phyloP scores from a whole-genome alignment of 257 asterid genomes.

The Handroanthus guayacan region DNA sequence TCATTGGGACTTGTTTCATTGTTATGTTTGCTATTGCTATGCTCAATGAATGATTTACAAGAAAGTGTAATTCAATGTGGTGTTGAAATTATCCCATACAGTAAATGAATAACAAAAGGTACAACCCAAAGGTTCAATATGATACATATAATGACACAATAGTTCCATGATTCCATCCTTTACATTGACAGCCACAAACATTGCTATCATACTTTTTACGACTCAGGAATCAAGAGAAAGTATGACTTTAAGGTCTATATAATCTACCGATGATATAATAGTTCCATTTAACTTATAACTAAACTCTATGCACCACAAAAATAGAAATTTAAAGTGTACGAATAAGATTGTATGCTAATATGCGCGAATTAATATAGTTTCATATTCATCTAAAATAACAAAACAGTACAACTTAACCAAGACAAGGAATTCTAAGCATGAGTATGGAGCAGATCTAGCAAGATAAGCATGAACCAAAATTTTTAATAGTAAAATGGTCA shows the following conservation, averaged over 20 bases:
- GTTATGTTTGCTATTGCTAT: neutral
- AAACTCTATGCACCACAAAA: neutral
- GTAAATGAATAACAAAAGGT: neutral
- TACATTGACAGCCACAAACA: neutral
- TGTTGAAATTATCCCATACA: neutral
- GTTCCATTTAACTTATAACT: slow-evolving; percentile 7
- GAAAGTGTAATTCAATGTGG: neutral
- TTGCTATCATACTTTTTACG: no score
- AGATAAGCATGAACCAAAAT: slow-evolving; percentile 12
- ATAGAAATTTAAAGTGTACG: slow-evolving; percentile 1
- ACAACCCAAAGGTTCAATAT: no score
- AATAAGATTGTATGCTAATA: neutral
- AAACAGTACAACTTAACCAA: neutral
- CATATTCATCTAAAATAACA: neutral
- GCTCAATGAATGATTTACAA: slow-evolving; percentile 2
- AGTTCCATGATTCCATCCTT: neutral
- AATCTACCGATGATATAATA: neutral
- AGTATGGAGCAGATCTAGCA: slow-evolving; percentile 10
- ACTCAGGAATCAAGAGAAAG: neutral
- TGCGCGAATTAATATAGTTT: neutral
- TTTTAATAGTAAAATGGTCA: neutral
- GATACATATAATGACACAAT: neutral
- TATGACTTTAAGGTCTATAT: slow-evolving; percentile 17
- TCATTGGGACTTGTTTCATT: neutral
- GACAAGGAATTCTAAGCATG: slow-evolving; percentile 4